phyloP scores from a whole-genome alignment of 345 rosid species.

The Gossypium longicalyx region DNA sequence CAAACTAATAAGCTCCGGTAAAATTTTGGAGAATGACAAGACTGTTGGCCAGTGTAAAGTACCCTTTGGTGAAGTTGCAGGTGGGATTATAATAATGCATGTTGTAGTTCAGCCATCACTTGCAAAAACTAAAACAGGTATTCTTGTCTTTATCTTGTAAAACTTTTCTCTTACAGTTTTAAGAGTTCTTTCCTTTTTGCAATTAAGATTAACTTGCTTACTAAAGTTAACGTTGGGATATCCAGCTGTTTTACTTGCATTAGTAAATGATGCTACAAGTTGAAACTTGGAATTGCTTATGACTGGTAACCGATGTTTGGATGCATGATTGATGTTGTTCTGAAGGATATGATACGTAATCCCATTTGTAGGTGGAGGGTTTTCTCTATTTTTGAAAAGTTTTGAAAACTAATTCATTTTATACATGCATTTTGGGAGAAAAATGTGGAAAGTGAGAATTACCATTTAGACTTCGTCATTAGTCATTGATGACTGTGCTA shows the following conservation, averaged over 20 bases:
- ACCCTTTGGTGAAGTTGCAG: constrained; percentile 65
- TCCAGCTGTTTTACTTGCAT: neutral
- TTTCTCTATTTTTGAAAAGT: neutral
- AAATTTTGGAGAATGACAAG: constrained; percentile 77
- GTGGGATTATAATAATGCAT: constrained; percentile 54
- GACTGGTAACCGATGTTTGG: neutral
- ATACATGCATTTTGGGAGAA: neutral
- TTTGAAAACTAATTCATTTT: neutral
- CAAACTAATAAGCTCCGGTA: constrained; percentile 81
- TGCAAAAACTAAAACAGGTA: constrained; percentile 59
- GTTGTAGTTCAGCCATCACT: constrained; percentile 72
- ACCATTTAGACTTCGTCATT: neutral
- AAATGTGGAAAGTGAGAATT: neutral
- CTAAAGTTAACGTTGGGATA: neutral
- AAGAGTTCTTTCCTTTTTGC: neutral
- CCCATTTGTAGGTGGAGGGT: neutral
- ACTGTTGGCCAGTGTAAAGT: constrained; percentile 81
- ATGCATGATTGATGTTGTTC: neutral
- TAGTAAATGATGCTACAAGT: neutral
- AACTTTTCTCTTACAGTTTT: neutral
- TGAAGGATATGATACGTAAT: neutral
- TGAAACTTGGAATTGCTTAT: neutral
- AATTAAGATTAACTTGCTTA: neutral
- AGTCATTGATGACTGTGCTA: neutral
- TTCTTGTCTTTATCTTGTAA: neutral